Evolutionary conservation across 371 early-diverging fungal species (phyloP), one percentile per base, ranked within the genome.

Genomic region (Zychaea mexicana): DNA sequence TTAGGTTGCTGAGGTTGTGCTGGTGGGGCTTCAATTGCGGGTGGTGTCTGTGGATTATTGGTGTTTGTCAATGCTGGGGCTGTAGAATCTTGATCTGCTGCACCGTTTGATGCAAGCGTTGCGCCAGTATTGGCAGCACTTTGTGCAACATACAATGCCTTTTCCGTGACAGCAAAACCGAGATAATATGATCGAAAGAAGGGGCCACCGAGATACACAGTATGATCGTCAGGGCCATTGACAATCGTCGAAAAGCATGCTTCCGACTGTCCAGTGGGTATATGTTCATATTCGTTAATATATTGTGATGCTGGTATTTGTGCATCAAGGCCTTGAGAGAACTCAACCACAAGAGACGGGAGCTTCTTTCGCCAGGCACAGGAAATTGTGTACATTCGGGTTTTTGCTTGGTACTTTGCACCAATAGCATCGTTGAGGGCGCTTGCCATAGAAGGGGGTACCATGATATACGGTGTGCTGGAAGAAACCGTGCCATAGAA

Each of bases 101-200:
- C n/a, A n/a, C n/a, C n/a, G n/a, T n/a, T n/a, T 42, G 42, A 3
- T 15, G 42, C 15, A 49, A 49, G 49, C n/a, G 19, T 21, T 3
- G 53, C 53, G 15, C 65, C 62, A 52, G 22, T 38, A 3, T 65
- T 57, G 8, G 54, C 42, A 12, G 46, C 33, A 31, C 74, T 74
- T 38, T 70, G 62, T 7, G 74, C 74, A 30, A 74, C 52, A 4
- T 61, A 59, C 31, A 69, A 24, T 6, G 45, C 22, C 24, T 53
- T 31, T 15, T 38, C 56, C 6, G 49, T 53, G 21, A 68, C 63
- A 7, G 62, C 49, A 39, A 65, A 76, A 0, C 65, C 64, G 1
- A 76, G 46, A 46, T 76, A 76, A 60, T 70, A 76, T 0, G 76
- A 72, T 17, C 66, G 60, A 52, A 76, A 76, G 33, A 76, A 76